Conservation (phyloP, 805 yeast species). For the Barnettozyma siamensis region DNA sequence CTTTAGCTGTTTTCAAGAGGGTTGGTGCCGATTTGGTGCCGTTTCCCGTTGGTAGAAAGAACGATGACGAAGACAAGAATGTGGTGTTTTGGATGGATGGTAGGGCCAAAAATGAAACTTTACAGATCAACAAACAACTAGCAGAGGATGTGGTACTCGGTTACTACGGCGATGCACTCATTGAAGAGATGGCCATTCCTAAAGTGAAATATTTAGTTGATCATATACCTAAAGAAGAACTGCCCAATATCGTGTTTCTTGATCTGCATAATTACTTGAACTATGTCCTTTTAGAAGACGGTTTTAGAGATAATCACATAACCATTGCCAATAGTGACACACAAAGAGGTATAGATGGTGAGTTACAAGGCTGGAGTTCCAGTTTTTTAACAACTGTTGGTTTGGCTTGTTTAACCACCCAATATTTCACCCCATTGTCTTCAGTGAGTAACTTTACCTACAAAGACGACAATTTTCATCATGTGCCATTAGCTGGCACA, state of each 20-base stretch:
- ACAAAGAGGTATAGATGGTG: slow-evolving; percentile 48
- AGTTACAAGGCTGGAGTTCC: slow-evolving; percentile 47
- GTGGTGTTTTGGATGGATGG: slow-evolving; percentile 59
- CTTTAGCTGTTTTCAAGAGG: slow-evolving; percentile 41
- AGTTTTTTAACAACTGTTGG: slow-evolving; percentile 23
- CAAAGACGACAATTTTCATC: neutral
- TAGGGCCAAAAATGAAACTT: slow-evolving; percentile 34
- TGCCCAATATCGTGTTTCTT: slow-evolving; percentile 32
- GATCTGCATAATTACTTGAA: slow-evolving; percentile 47
- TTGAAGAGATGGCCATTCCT: slow-evolving; percentile 56
- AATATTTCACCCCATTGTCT: slow-evolving; percentile 27
- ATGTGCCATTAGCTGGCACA: slow-evolving; percentile 29
- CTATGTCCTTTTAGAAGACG: slow-evolving; percentile 3
- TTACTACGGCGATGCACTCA: slow-evolving; percentile 38
- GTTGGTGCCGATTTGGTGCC: slow-evolving; percentile 22
- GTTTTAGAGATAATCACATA: slow-evolving; percentile 8
- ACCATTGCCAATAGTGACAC: slow-evolving; percentile 10
- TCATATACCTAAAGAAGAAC: slow-evolving; percentile 15
- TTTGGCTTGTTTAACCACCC: slow-evolving; percentile 11
- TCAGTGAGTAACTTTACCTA: slow-evolving; percentile 12
- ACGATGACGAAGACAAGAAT: slow-evolving; percentile 27
- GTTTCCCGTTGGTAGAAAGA: slow-evolving; percentile 28
- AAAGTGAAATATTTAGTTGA: slow-evolving; percentile 39
- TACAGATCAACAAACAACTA: slow-evolving; percentile 12
- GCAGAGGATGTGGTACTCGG: slow-evolving; percentile 18